Conservation (phyloP, 225 moss, liverwort and hornwort genomes). For the Straminergon stramineum region DNA sequence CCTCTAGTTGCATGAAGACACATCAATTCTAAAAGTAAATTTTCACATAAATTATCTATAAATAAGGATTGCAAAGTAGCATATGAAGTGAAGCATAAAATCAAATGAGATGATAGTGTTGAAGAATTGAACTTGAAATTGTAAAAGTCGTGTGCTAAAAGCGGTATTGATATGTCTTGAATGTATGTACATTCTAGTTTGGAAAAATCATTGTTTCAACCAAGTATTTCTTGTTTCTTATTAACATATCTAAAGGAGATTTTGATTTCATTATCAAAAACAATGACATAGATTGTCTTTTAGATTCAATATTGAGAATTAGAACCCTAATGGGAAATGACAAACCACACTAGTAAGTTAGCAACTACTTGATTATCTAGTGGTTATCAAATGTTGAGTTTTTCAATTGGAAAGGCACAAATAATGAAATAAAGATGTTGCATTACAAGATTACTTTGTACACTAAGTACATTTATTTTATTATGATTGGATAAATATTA, state of each 20-base stretch:
- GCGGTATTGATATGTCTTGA: neutral
- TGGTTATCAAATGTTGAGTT: neutral
- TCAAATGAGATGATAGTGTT: no score
- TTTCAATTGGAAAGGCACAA: neutral
- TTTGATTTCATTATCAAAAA: neutral
- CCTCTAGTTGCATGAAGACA: accelerated
- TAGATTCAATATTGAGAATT: neutral
- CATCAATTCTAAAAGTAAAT: neutral
- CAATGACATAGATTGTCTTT: neutral
- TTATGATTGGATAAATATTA: no score
- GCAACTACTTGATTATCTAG: constrained; percentile 1
- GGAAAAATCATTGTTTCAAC: no score
- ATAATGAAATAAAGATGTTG: neutral
- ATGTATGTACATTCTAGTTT: neutral
- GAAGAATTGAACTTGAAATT: neutral
- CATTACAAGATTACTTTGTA: neutral
- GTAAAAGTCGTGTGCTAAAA: no score
- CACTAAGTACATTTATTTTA: neutral
- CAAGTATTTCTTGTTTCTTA: neutral
- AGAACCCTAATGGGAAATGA: neutral
- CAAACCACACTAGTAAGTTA: neutral
- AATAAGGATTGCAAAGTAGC: no score
- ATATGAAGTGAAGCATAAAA: neutral
- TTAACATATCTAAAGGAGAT: no score
- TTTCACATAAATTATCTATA: neutral